These are phyloP conservation scores for Auricularia cornea DNA, from an alignment of 768 basidiomycete genomes.

Conservation along the genomic window DNA sequence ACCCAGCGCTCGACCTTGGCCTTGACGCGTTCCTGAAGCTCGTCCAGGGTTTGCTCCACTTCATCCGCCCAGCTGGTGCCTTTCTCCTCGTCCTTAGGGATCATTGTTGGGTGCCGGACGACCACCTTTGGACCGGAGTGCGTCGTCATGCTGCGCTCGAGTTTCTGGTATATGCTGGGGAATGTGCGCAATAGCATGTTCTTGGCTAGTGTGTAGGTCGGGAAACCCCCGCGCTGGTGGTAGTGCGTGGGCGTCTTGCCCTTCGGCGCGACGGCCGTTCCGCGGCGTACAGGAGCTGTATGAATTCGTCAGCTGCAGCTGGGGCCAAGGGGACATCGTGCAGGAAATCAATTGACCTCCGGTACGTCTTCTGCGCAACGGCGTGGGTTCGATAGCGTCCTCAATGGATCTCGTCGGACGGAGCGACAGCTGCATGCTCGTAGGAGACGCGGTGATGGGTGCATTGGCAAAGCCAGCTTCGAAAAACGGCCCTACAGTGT, in stretches of 20 bases:
- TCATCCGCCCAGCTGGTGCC: background rate
- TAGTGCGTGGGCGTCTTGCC: background rate
- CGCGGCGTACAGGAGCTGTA: background rate
- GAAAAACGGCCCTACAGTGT: no score
- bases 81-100: background rate
- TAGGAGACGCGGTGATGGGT: background rate
- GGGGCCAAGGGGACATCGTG: background rate
- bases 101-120: background rate
- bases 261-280: background rate
- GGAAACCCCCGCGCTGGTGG: background rate
- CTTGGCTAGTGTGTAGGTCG: background rate
- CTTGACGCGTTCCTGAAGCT: background rate
- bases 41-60: background rate
- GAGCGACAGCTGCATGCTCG: background rate
- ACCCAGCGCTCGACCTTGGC: background rate
- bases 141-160: background rate
- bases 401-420: background rate
- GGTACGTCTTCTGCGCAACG: background rate
- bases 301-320: background rate
- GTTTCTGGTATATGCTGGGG: background rate
- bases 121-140: background rate
- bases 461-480: background rate
- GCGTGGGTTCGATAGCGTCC: background rate
- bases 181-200: background rate
- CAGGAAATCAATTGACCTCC: background rate